These are phyloP conservation scores for Saccharomyces eubayanus DNA, from an alignment of 805 yeast genomes.

Conservation along the genomic window DNA sequence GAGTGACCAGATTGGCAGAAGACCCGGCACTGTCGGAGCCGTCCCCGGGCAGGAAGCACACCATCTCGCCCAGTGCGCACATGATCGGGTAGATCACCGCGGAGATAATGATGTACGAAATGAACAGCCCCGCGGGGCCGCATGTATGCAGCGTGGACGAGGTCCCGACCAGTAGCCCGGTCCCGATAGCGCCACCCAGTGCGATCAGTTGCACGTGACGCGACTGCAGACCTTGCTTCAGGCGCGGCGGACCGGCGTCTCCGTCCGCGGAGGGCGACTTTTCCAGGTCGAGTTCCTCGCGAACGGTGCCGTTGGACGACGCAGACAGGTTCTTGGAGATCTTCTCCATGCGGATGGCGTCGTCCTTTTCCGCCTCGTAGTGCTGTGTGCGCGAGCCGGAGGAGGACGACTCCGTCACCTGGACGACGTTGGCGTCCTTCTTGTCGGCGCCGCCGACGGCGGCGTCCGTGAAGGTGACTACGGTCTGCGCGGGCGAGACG, in stretches of 20 bases:
- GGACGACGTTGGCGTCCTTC: not conserved
- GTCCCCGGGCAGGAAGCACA: constrained; percentile 50
- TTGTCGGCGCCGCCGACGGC: not conserved
- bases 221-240: constrained; percentile 33
- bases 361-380: not conserved
- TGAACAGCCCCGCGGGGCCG: constrained; percentile 64
- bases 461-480: not conserved
- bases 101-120: constrained; percentile 56
- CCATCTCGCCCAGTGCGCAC: constrained; percentile 61
- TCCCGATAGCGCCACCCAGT: constrained; percentile 76
- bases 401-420: not conserved
- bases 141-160: constrained; percentile 53
- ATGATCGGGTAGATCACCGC: constrained; percentile 57
- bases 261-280: constrained; percentile 7
- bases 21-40: constrained; percentile 43
- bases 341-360: constrained; percentile 2
- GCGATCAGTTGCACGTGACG: constrained; percentile 78
- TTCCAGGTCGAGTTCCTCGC: constrained; percentile 1
- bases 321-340: not conserved
- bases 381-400: not conserved
- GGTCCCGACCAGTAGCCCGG: constrained; percentile 73
- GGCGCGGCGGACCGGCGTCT: constrained; percentile 2
- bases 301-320: not conserved
- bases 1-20: constrained; percentile 47
- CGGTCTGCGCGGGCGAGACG: not conserved